Evolutionary conservation across 2,329 filamentous ascomycete species (phyloP), one percentile per base, ranked within the genome.

Genomic region (Curvularia verruculosa): DNA sequence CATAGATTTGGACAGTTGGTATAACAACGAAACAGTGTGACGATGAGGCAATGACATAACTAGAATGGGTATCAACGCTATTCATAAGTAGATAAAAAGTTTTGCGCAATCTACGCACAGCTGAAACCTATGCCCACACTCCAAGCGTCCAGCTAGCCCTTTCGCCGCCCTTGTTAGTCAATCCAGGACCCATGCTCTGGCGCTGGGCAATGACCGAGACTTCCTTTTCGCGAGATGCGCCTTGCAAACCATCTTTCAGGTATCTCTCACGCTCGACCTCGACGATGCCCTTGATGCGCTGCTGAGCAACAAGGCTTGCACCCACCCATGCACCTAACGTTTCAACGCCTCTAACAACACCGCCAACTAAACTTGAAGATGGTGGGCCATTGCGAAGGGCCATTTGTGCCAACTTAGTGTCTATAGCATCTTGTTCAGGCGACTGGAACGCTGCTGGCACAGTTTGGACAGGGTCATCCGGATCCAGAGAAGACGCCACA

Each of bases 251-350:
- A 61, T 91, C 83, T 64, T 86, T 85, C 44, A 87, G 72, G 82
- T 90, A 94, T 31, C 85, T 79, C 6, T 94, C 90, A 24, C 87
- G 81, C 60, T 92, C 90, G 19, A 93, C 80, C 28, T 87, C 84
- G 2, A 88, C 87, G 50, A 91, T 82, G 1, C 89, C 86, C 34
- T 86, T 84, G 3, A 91, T 81, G 54, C 88, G 88, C 56, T 92
- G 79, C 63, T 88, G 85, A 2, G 87, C 84, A 18, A 89, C 78
- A 52, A 94, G 70, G 71, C 89, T 92, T 3, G 87, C 90, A 10
- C 90, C 90, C 19, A 85, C 84, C 89, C 90, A 94, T 1, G 89
- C 80, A 0, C 90, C 90, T 1, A 93, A 76, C 0, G 87, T 87
- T 59, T 90, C 86, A 1, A 92, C 78, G 2, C 84, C 87, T 24